A percentile compares a stretch with the other conserved stretches of the same genome.
Evolutionary conservation across 768 basidiomycete species (phyloP).

Genomic region (Tricholoma matsutake): DNA sequence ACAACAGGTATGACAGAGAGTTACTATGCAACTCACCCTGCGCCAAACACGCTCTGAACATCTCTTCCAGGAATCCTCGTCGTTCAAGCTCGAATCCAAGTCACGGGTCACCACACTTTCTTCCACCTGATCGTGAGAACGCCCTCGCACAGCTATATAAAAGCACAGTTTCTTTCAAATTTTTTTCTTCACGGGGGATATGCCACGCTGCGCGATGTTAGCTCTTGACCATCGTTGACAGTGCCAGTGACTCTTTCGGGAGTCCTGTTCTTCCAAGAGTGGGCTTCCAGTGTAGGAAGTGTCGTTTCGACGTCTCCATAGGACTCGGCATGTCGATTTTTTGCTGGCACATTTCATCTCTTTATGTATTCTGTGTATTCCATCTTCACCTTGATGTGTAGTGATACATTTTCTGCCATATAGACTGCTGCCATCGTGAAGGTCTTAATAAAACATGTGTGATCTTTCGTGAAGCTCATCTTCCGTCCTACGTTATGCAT

Average conservation of each 20-base stretch:
- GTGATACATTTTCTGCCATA: too few species aligned
- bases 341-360: constrained; percentile 44
- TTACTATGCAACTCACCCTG: constrained; percentile 21
- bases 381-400: not conserved
- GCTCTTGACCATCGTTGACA: constrained; percentile 53
- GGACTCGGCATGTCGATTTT: constrained; percentile 64
- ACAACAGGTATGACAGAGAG: not conserved
- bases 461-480: too few species aligned
- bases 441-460: too few species aligned
- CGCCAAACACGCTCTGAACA: constrained; percentile 28
- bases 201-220: constrained; percentile 65
- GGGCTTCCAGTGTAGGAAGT: constrained; percentile 59
- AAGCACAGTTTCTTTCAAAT: too few species aligned
- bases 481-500: not conserved
- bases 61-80: constrained; percentile 10
- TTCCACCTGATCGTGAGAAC: constrained; percentile 40
- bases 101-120: not conserved
- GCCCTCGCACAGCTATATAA: too few species aligned
- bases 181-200: constrained; percentile 45
- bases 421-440: not conserved
- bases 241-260: constrained; percentile 55
- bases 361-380: not conserved
- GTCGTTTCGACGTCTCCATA: constrained; percentile 49
- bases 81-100: too few species aligned
- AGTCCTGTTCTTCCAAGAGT: constrained; percentile 57